These are phyloP conservation scores for Tolypocladium paradoxum DNA, from an alignment of 2,329 filamentous ascomycete genomes.

Conservation along the genomic window DNA sequence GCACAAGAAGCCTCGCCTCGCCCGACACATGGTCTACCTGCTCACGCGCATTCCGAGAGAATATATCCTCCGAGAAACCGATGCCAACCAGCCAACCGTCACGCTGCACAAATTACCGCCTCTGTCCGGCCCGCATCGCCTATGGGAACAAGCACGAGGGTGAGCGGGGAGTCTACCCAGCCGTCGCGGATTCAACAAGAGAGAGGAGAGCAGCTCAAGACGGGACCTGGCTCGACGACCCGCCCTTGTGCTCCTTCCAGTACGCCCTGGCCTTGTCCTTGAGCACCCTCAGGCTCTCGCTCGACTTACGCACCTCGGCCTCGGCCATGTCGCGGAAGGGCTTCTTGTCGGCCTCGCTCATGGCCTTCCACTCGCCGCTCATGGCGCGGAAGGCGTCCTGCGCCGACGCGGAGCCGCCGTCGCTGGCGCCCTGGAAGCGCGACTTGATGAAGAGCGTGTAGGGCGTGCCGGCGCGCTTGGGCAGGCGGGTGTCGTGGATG, in stretches of 20 bases:
- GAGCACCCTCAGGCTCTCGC: slow-evolving; percentile 14
- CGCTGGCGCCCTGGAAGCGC: slow-evolving; percentile 18
- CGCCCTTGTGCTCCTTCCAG: slow-evolving; percentile 6
- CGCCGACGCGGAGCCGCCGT: slow-evolving; percentile 8
- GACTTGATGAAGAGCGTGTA: slow-evolving; percentile 28
- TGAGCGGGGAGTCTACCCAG: background rate
- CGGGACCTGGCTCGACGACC: slow-evolving; percentile 1
- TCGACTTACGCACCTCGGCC: slow-evolving; percentile 5
- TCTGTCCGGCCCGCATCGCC: background rate
- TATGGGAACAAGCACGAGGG: background rate
- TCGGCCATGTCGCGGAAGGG: slow-evolving; percentile 22
- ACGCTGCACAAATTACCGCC: background rate
- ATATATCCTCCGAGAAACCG: background rate
- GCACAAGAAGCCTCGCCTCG: background rate
- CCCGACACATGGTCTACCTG: background rate
- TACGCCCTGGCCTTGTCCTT: slow-evolving; percentile 14
- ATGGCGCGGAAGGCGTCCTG: slow-evolving; percentile 14
- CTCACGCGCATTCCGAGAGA: background rate
- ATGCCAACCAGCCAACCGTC: background rate
- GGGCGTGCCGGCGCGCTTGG: slow-evolving; percentile 23
- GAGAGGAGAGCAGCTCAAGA: background rate
- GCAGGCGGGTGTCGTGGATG: slow-evolving; percentile 37
- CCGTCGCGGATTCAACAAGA: background rate
- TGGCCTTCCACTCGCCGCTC: slow-evolving; percentile 29
- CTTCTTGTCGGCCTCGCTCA: slow-evolving; percentile 31